A percentile compares a stretch with the other conserved stretches of the same genome.
phyloP scores from a whole-genome alignment of 192 early-diverging fungal species.

The Linnemannia zychae region DNA sequence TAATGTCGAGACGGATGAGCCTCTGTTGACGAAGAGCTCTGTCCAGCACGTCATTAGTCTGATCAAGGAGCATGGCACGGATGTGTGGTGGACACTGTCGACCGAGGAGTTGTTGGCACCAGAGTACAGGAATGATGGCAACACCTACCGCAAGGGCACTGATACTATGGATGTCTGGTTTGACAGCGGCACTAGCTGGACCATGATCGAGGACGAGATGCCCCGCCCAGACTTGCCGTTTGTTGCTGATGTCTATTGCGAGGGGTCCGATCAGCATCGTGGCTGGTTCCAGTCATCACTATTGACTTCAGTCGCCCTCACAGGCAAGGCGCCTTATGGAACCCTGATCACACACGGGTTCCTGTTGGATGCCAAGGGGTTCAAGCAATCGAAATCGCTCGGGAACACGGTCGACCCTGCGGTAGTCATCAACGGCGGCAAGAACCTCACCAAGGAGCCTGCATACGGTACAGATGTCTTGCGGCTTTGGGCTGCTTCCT shows the following conservation, averaged over 20 bases:
- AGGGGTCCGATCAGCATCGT: constrained; percentile 55
- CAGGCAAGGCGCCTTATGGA: constrained; percentile 48
- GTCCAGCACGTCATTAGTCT: constrained; percentile 74
- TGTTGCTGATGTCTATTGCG: constrained; percentile 69
- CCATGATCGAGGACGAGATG: constrained; percentile 65
- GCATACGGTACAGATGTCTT: constrained; percentile 71
- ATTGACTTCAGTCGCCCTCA: constrained; percentile 49
- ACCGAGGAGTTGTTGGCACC: constrained; percentile 72
- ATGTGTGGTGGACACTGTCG: constrained; percentile 79
- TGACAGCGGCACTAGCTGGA: constrained; percentile 86
- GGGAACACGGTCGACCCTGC: constrained; percentile 51
- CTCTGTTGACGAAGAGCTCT: constrained; percentile 73
- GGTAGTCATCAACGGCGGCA: constrained; percentile 51
- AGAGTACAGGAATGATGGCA: constrained; percentile 65
- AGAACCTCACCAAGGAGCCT: constrained; percentile 74
- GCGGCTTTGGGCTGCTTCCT: constrained; percentile 50
- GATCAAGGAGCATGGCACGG: constrained; percentile 69
- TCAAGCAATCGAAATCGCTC: constrained; percentile 50
- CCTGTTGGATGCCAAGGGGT: constrained; percentile 47
- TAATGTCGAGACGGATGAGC: constrained; percentile 68
- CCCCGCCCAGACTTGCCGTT: constrained; percentile 31
- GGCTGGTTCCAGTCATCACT: constrained; percentile 58
- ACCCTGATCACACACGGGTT: constrained; percentile 56
- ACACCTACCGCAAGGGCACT: constrained; percentile 67
- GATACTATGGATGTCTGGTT: constrained; percentile 96